Evolutionary conservation across 495 filamentous ascomycete genomes (phyloP).

Genomic region (Podospora comata): DNA sequence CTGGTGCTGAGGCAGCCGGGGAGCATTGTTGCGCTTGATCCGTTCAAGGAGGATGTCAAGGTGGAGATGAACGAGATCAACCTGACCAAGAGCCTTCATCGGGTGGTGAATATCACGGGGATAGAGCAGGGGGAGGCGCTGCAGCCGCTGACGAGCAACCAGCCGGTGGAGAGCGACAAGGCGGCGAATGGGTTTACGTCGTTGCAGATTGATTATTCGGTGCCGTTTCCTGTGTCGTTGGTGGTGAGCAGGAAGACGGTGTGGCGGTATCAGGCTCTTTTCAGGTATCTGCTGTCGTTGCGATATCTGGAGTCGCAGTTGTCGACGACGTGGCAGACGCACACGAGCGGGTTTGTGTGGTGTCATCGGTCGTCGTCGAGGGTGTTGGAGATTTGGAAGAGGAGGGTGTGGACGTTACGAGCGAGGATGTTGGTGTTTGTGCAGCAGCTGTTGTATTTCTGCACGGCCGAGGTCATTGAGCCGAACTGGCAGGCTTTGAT

Average conservation of each 20-base stretch:
- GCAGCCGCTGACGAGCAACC: conserved; percentile 45
- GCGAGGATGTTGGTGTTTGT: conserved; percentile 96
- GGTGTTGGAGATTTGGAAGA: conserved; percentile 85
- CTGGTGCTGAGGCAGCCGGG: conserved; percentile 92
- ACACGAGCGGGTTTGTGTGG: conserved; percentile 82
- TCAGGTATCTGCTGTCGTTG: conserved; percentile 84
- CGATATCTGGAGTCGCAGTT: conserved; percentile 85
- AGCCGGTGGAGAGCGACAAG: conserved; percentile 71
- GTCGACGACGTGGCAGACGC: conserved; percentile 82
- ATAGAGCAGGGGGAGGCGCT: conserved; percentile 80
- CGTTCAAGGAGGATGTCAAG: conserved; percentile 97
- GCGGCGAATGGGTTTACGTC: conserved; percentile 86
- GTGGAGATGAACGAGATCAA: conserved; percentile 94
- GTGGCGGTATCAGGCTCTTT: conserved; percentile 91
- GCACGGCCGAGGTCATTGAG: conserved; percentile 94
- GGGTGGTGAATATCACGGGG: conserved; percentile 91
- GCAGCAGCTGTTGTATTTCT: conserved; percentile 94
- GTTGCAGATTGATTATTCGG: conserved; percentile 85
- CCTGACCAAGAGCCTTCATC: conserved; percentile 88
- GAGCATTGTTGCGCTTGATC: conserved; percentile 87
- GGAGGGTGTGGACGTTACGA: conserved; percentile 84
- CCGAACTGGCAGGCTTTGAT: conserved; percentile 95
- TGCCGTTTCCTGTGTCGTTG: conserved; percentile 94
- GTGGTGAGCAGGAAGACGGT: conserved; percentile 96
- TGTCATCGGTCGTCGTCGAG: conserved; percentile 70